Conservation (phyloP, 345 rosid genomes). For the Populus euphratica region DNA sequence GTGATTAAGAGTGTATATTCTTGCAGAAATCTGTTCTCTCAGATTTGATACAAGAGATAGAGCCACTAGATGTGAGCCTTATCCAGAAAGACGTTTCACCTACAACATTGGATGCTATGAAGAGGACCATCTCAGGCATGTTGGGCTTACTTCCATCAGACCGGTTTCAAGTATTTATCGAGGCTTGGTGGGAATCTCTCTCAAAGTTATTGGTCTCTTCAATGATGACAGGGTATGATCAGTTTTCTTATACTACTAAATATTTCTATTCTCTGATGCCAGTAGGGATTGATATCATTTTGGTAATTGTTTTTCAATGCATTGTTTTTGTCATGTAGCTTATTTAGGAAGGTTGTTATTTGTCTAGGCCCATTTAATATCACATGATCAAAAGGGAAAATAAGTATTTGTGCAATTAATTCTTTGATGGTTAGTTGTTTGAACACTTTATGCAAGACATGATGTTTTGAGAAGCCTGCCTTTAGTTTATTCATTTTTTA, state of each 20-base stretch:
- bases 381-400: not conserved
- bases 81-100: conserved; percentile 85
- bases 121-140: conserved; percentile 96
- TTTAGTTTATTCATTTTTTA: not conserved
- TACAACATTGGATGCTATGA: conserved; percentile 91
- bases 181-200: conserved; percentile 91
- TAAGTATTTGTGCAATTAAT: not conserved
- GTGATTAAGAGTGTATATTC: conserved; percentile 1
- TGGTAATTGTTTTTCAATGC: not conserved
- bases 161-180: conserved; percentile 80
- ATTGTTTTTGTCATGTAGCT: not conserved
- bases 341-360: not conserved
- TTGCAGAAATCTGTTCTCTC: conserved; percentile 61
- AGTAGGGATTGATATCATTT: not conserved
- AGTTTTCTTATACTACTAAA: not conserved
- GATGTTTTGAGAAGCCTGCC: conserved; percentile 3
- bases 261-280: not conserved
- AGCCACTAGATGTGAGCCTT: conserved; percentile 82
- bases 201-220: conserved; percentile 85
- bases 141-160: conserved; percentile 93
- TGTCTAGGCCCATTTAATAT: not conserved
- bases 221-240: conserved; percentile 94
- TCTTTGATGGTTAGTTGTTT: not conserved
- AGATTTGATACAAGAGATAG: conserved; percentile 77
- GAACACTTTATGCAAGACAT: not conserved